Evolutionary conservation across 108 stramenopile genomes (phyloP), one percentile per base, ranked within the genome.

Genomic region (Stephanodiscus triporus): DNA sequence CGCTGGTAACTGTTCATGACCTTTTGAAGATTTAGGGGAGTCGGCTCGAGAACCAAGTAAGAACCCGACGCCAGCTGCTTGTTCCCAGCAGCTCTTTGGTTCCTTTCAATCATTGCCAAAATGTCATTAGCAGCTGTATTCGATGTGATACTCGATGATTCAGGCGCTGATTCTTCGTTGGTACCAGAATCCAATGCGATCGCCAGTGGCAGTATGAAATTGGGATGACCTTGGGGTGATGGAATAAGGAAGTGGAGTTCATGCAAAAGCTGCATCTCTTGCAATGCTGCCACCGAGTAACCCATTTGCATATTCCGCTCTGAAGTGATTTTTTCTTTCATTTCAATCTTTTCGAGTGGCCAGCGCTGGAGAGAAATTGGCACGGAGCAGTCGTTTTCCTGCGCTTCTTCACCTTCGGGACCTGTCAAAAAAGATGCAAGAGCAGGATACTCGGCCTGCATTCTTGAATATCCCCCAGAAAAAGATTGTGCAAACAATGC

Each of bases 311-410:
- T 77, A 22, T 62, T 77, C 43, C 80, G 67, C 63, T 57, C 65
- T 4, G 83, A 72, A 30, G 62, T 36, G 11, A 68, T 70, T 56
- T 83, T 77, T 68, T 94, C 93, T 42, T 85, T 77, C 32, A 75
- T 76, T 37, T 80, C 81, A 19, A 91, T 82, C 70, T 94, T 94
- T 51, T 91, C 89, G n/a, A 90, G 78, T 10, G 93, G 93, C 93
- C 93, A 95, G 20, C 89, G 87, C 66, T 91, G 89, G 24, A 92
- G 55, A 30, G 93, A 95, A 7, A 95, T 87, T 10, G 91, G 88
- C 57, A 89, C 78, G 47, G 76, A 87, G 17, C 73, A 73, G 29
- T 60, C 55, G 1, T 63, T 59, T 71, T 87, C 80, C 51, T 75
- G 36, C 24, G 32, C 59, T 30, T 51, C 60, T 14, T 65, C 42